Evolutionary conservation across 805 yeast species (phyloP).

Genomic region (Ogataea pignaliae): DNA sequence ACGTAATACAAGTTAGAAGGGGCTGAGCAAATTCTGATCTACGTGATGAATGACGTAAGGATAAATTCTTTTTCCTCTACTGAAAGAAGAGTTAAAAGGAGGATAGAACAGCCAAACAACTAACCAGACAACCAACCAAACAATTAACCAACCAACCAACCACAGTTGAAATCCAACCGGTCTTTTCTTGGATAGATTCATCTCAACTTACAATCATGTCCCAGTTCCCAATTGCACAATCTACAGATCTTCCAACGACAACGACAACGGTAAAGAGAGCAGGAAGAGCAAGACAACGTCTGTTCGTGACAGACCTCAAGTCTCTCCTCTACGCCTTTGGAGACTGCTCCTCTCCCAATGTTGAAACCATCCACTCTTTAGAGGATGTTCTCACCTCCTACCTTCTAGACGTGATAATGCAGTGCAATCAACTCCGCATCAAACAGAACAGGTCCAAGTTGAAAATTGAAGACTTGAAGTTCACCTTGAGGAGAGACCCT

Average conservation of each 20-base stretch:
- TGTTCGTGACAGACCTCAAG: constrained; percentile 41
- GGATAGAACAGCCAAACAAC: too few relatives aligned
- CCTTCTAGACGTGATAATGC: constrained; percentile 45
- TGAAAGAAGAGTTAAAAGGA: too few relatives aligned
- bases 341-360: constrained; percentile 61
- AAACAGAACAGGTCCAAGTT: constrained; percentile 54
- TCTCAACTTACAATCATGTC: neutral
- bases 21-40: too few relatives aligned
- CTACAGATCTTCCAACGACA: neutral
- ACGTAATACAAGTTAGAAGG: too few relatives aligned
- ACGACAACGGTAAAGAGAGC: constrained; percentile 14
- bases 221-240: neutral
- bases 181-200: too few relatives aligned
- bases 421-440: constrained; percentile 49
- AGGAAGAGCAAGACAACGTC: constrained; percentile 19
- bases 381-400: constrained; percentile 68
- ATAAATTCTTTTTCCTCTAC: too few relatives aligned
- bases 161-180: too few relatives aligned
- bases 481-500: constrained; percentile 63
- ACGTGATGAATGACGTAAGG: too few relatives aligned
- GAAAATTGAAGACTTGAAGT: constrained; percentile 68
- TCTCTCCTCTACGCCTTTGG: constrained; percentile 69
- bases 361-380: constrained; percentile 58
- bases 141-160: too few relatives aligned
- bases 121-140: too few relatives aligned